Base-by-base conservation (phyloP, 1,284 basidiomycete species). In the Apiotrichum akiyoshidainum region DNA sequence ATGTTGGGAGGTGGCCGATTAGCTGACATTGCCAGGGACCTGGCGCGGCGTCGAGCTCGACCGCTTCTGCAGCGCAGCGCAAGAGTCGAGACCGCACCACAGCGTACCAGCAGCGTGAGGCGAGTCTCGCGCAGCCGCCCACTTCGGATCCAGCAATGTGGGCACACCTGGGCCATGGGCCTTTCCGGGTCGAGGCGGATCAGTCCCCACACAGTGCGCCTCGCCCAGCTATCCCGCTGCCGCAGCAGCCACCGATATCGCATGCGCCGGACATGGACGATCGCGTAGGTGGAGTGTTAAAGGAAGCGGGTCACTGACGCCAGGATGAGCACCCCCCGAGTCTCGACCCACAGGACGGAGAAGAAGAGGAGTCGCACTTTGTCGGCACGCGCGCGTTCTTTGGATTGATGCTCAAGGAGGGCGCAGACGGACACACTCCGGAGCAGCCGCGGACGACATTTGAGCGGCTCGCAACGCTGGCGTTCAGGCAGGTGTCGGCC, bases 401-500 rank as follows among this genome's bases (percentile, higher is more conserved):
- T 6, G 57, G 60, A 22, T 48, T 72, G 1, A 61, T 61, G 6
- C 59, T 69, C 2, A 51, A 41, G 12, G 44, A 53, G 7, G 41
- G 52, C 14, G 10, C 6, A 7, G 47, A 53, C 1, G 41, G 52
- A 2, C 5, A 8, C 1, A 19, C 21, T 9, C 21, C 42, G 0
- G 49, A 46, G 7, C 35, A 34, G 22, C 31, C 49, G 17, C 54
- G 34, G 19, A n/a, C 57, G 12, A 39, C 50, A 0, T 63, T 63
- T 47, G 57, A 44, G 17, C 46, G 52, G 7, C 56, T 64, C 2
- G 61, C 58, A 10, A 57, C 54, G 10, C 52, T 72, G 13, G 46
- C 61, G 1, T 74, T 71, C 37, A 65, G 72, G 0, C 73, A 74
- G 34, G 69, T 73, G n/a, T 70, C 70, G 13, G 47, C 62, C 2